Evolutionary conservation across 768 basidiomycete species (phyloP).

Genomic region (Suillus sp.): DNA sequence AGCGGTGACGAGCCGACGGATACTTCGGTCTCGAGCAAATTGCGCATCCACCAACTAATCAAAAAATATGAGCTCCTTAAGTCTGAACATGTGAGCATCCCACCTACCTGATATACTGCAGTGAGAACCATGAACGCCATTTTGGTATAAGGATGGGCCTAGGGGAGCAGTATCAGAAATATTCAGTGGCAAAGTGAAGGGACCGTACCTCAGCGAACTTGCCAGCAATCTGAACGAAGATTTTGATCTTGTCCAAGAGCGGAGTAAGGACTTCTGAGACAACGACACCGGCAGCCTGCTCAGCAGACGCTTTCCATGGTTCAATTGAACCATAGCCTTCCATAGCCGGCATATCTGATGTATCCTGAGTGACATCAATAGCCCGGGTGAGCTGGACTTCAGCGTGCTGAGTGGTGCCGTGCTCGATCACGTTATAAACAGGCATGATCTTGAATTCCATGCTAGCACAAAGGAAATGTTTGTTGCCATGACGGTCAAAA

Average conservation of each 20-base stretch:
- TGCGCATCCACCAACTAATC: conserved; percentile 12
- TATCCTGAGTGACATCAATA: no score
- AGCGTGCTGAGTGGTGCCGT: not conserved
- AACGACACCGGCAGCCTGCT: not conserved
- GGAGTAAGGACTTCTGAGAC: conserved; percentile 10
- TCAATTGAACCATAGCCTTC: not conserved
- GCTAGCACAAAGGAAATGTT: not conserved
- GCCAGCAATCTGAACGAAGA: conserved; percentile 11
- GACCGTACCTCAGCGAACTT: conserved; percentile 10
- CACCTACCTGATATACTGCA: conserved; percentile 10
- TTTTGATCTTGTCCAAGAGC: conserved; percentile 14
- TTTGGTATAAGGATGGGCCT: conserved; percentile 21
- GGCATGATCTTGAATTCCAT: conserved; percentile 1
- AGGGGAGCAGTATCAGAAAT: not conserved
- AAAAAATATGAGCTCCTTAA: not conserved
- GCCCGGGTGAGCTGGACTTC: not conserved
- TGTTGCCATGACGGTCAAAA: not conserved
- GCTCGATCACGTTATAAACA: not conserved
- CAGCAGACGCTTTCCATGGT: not conserved
- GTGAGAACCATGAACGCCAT: conserved; percentile 13
- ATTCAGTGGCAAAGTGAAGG: not conserved
- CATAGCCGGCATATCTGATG: not conserved
- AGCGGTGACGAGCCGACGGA: conserved; percentile 9
- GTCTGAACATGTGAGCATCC: no score
- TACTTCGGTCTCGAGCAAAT: conserved; percentile 6